Evolutionary conservation across 2,329 filamentous ascomycete genomes (phyloP).

Genomic region (Mollisia scopiformis): DNA sequence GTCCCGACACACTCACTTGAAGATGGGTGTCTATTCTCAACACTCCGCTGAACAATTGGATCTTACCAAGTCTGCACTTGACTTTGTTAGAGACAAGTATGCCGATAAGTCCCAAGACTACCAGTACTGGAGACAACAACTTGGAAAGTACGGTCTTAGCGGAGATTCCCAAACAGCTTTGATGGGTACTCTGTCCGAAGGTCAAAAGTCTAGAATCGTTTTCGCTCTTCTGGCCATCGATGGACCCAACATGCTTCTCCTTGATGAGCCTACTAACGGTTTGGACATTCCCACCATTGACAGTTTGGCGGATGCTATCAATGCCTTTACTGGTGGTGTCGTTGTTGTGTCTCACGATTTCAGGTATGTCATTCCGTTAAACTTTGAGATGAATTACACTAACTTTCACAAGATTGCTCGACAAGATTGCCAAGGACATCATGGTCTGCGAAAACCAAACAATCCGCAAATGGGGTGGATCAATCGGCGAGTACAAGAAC

Average conservation of each 20-base stretch:
- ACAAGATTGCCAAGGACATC: conserved; percentile 95
- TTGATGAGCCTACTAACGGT: conserved; percentile 99
- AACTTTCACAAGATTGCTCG: conserved; percentile 34
- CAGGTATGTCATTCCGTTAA: conserved; percentile 62
- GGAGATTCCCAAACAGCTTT: conserved; percentile 94
- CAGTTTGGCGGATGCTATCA: conserved; percentile 95
- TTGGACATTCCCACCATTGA: conserved; percentile 99
- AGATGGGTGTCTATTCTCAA: conserved; percentile 97
- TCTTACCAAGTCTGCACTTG: conserved; percentile 94
- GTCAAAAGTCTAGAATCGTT: conserved; percentile 97
- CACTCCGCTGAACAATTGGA: conserved; percentile 98
- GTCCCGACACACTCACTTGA: conserved; percentile 94
- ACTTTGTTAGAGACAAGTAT: conserved; percentile 98
- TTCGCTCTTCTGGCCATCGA: conserved; percentile 97
- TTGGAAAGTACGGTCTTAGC: conserved; percentile 89
- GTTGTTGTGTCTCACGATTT: conserved; percentile 80
- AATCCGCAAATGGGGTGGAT: conserved; percentile 84
- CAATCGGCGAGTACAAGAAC: conserved; percentile 96
- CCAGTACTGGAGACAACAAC: conserved; percentile 99
- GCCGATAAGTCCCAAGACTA: conserved; percentile 88
- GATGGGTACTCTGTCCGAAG: conserved; percentile 97
- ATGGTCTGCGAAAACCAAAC: conserved; percentile 99
- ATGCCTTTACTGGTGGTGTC: conserved; percentile 82
- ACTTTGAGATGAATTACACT: conserved; percentile 29
- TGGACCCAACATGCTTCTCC: conserved; percentile 92